Percentiles rank a stretch among this genome's conserved stretches.
These are phyloP conservation scores for Jatropha podagrica DNA, from an alignment of 441 rosid species.

Conservation along the genomic window DNA sequence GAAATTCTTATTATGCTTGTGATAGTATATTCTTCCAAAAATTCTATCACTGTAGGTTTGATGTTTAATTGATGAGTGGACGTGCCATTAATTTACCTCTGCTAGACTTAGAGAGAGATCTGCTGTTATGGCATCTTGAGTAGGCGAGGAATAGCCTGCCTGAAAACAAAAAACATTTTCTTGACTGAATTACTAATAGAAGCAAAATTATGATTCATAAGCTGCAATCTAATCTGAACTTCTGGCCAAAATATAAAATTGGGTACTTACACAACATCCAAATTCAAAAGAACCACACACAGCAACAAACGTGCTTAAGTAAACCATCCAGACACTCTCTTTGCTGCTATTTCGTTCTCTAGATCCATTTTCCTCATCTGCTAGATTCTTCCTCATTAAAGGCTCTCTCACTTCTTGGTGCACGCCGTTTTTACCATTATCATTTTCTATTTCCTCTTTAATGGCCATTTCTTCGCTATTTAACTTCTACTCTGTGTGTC, in stretches of 20 bases:
- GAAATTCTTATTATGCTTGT: not conserved
- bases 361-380: conserved; percentile 28
- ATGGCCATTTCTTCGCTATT: conserved; percentile 37
- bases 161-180: conserved; percentile 35
- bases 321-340: conserved; percentile 66
- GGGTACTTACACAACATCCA: conserved; percentile 78
- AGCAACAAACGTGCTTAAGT: conserved; percentile 74
- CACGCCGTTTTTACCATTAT: not conserved
- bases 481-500: conserved; percentile 9
- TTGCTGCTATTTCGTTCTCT: conserved; percentile 25
- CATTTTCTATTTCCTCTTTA: conserved; percentile 35
- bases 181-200: not conserved
- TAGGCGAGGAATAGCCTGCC: conserved; percentile 93
- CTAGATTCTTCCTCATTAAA: conserved; percentile 34
- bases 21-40: not conserved
- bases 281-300: conserved; percentile 89
- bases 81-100: conserved; percentile 43
- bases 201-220: not conserved
- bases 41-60: not conserved
- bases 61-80: not conserved
- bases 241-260: not conserved
- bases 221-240: not conserved
- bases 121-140: conserved; percentile 67
- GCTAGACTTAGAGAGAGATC: conserved; percentile 66
- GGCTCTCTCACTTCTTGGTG: conserved; percentile 36